These are phyloP conservation scores for Parastagonospora avenae DNA, from an alignment of 2,329 filamentous ascomycete species.

Conservation along the genomic window DNA sequence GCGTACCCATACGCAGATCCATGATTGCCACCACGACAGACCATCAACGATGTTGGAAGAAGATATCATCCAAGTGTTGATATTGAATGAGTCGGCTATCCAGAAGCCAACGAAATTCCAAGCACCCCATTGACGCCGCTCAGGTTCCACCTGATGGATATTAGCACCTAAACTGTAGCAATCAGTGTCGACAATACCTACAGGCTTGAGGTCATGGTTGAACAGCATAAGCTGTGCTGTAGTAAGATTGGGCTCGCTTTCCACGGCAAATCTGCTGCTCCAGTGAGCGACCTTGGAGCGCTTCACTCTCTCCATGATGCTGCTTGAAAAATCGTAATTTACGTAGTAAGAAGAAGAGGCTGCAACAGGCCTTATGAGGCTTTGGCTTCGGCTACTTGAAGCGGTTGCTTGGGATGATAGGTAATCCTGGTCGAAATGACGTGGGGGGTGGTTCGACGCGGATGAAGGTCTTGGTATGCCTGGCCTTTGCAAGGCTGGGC, in stretches of 20 bases:
- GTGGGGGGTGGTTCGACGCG: constrained; percentile 25
- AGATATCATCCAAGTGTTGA: constrained; percentile 92
- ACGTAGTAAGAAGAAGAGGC: constrained; percentile 20
- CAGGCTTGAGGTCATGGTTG: constrained; percentile 77
- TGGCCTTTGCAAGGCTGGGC: constrained; percentile 14
- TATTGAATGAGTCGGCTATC: constrained; percentile 61
- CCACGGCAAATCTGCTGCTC: constrained; percentile 69
- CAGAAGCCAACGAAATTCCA: constrained; percentile 92
- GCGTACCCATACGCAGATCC: constrained; percentile 71
- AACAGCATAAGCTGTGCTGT: constrained; percentile 83
- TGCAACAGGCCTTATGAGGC: constrained; percentile 27
- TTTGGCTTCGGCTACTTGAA: constrained; percentile 21
- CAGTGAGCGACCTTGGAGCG: constrained; percentile 46
- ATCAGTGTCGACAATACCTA: not conserved
- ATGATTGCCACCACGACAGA: constrained; percentile 87
- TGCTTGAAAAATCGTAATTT: constrained; percentile 10
- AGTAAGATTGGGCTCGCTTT: constrained; percentile 76
- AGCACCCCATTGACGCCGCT: constrained; percentile 79
- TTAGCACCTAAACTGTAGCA: constrained; percentile 6
- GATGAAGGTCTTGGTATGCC: constrained; percentile 21
- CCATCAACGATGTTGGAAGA: constrained; percentile 79
- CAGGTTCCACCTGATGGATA: constrained; percentile 66
- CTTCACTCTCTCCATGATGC: constrained; percentile 51
- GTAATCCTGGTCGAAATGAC: constrained; percentile 36
- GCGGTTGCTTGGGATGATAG: constrained; percentile 23